A percentile compares a stretch with the other conserved stretches of the same genome.
Conservation (phyloP, 179 eudicot species). For the Spergularia azorica region DNA sequence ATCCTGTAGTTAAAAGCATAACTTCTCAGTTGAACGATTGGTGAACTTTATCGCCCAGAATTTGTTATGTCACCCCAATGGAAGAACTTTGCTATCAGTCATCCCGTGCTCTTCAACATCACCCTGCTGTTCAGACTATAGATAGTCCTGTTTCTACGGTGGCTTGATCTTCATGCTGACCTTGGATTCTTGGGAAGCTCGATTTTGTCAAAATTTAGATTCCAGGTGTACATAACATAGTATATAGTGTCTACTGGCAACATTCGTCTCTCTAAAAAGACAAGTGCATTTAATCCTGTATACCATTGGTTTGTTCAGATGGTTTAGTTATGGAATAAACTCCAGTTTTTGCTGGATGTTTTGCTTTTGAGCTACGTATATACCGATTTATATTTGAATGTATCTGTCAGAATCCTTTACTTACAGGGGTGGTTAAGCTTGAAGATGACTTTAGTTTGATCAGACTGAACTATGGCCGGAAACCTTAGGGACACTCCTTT, state of each 20-base stretch:
- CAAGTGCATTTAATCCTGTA: neutral
- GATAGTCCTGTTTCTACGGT: neutral
- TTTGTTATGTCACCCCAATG: neutral
- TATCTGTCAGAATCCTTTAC: too few relatives aligned
- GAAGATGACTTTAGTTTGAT: neutral
- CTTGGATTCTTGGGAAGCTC: neutral
- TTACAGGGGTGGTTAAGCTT: too few relatives aligned
- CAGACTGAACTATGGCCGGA: conserved; percentile 43
- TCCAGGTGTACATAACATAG: conserved; percentile 17
- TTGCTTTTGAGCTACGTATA: too few relatives aligned
- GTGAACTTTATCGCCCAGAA: conserved; percentile 39
- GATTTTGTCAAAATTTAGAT: conserved; percentile 18
- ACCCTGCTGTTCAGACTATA: neutral
- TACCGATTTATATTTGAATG: too few relatives aligned
- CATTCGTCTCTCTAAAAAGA: neutral
- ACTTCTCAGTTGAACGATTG: conserved; percentile 84
- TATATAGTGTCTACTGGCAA: conserved; percentile 9
- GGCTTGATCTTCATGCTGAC: neutral
- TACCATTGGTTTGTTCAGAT: neutral
- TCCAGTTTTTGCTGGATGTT: too few relatives aligned
- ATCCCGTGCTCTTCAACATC: conserved; percentile 11
- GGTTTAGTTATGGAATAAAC: too few relatives aligned
- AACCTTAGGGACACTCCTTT: conserved; percentile 38
- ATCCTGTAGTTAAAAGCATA: conserved; percentile 74
- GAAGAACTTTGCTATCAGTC: neutral